Evolutionary conservation across 441 rosid genomes (phyloP), one percentile per base, ranked within the genome.

Genomic region (Daphne laureola): DNA sequence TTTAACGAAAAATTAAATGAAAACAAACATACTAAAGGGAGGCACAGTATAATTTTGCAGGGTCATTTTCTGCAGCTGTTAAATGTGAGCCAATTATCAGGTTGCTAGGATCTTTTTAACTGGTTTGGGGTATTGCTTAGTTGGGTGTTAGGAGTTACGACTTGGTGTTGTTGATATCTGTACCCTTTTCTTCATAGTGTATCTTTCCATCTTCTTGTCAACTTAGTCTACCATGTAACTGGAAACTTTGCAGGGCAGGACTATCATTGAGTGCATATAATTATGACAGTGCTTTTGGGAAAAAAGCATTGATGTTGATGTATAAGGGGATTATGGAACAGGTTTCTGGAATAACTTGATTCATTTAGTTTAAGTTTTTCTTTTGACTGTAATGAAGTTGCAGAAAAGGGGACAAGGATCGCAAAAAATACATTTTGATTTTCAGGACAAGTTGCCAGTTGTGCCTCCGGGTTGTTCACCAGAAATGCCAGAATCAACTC

Each of bases 291-390:
- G 76, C 90, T 61, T 87, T 76, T 61, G 99, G 97, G 54, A 93
- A 93, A 76, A 85, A 77, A 64, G 90, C 99, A 50, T 72, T 93
- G 78, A 69, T 79, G 95, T 83, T 80, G 78, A 85, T 93, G 99
- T 93, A 90, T 65, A 80, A 83, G 74, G 99, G 99, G 61, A 87
- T 93, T 52, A 93, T 93, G 99, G 97, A 90, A 75, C 85, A 73
- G 96, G 99, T 93, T 25, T 53, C 53, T 46, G 45, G 56, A 48
- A 65, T 43, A 31, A 31, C 44, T 49, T 61, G 26, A 17, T 40
- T 18, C 59, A 14, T 27, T 47, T 25, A 26, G 57, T 31, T 56
- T 54, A 3, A 46, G 17, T 26, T 41, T 41, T 12, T 52, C 44
- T 16, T 49, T 14, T 54, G 57, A 15, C 46, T 12, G 49, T 15